Evolutionary conservation across 345 rosid genomes (phyloP), one percentile per base, ranked within the genome.

Genomic region (Populus pruinosa): DNA sequence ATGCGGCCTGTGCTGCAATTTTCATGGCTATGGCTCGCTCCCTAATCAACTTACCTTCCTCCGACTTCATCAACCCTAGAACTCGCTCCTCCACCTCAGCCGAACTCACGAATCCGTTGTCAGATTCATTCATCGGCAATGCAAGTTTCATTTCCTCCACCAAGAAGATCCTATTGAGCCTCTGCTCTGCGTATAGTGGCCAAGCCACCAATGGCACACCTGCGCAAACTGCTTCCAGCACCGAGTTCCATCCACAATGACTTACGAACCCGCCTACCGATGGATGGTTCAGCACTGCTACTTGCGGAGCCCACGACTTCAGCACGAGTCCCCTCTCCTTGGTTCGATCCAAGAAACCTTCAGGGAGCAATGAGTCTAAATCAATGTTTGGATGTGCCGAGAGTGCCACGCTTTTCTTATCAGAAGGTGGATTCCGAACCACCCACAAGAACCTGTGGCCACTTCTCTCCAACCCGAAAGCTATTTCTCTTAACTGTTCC

Each of bases 211-310:
- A 84, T 0, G 87, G 89, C 71, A 84, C 84, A 6, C 93, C 93
- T 0, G 87, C 88, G 2, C 84, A 74, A 70, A 89, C 81, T 0
- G 90, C 81, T 76, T 90, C 96, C 1, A 91, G 87, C 49, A 84
- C 79, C 0, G 93, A 89, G 76, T 90, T 91, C 93, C 92, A 91
- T 9, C 96, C 92, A 43, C 92, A 85, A 76, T 90, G 93, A 64
- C 87, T 90, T 36, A 90, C 91, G 47, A 91, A 91, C 29, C 92
- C 92, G 2, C 91, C 90, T 0, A 87, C 76, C 0, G 92, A 79
- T 12, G 69, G 76, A 38, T 87, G 92, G 44, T 71, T 87, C 79
- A 88, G 69, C 36, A 90, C 85, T n/a, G 78, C 86, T 68, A 88
- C 85, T 71, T 91, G 93, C 1, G 91, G 92, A 0, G 89, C 91